Base-by-base conservation (phyloP, 2,329 filamentous ascomycete species). In the Xylariaceae sp. region DNA sequence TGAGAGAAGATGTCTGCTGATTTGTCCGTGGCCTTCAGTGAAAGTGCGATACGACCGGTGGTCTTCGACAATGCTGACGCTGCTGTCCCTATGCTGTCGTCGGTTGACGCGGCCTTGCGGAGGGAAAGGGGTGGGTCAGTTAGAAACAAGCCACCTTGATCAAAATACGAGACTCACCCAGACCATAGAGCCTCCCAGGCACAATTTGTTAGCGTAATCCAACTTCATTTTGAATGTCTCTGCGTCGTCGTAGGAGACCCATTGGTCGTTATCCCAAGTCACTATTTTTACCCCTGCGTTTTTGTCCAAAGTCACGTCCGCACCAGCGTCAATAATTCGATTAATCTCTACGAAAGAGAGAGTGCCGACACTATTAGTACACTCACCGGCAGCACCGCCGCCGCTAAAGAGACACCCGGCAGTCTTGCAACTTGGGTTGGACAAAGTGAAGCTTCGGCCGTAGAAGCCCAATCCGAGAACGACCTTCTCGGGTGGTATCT, bases 201-300 rank as follows among this genome's bases (percentile, higher is more conserved):
- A 31, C 28, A 31, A 31, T 6, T 31, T 31, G 28, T 31, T 31
- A 12, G 28, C 28, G 28, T 31, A 31, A 31, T 31, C 28, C 12
- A 31, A 31, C 12, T 31, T 31, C 7, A 31, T 31, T 31, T 31
- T 31, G 28, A 31, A 31, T 6, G 28, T 31, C 12, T 31, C 28
- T 24, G 34, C 31, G n/a, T 47, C 43, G 12, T 47, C 54, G n/a
- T 33, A 56, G 0, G 46, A 51, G 3, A 52, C 40, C 54, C 54
- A 57, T 21, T 57, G 54, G 16, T 56, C 53, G 2, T 14, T 3
- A 23, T 41, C 17, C 54, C 54, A 52, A 1, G 34, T 36, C 8
- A 56, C 11, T 4, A 29, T 37, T 17, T 46, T 49, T 1, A 45
- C 39, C 1, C 5, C 16, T 2, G 3, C n/a, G 0, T 37, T 7